Percentiles rank a stretch among this genome's conserved stretches.
These are phyloP conservation scores for Curvularia lunata DNA, from an alignment of 2,329 filamentous ascomycete genomes.

Conservation along the genomic window DNA sequence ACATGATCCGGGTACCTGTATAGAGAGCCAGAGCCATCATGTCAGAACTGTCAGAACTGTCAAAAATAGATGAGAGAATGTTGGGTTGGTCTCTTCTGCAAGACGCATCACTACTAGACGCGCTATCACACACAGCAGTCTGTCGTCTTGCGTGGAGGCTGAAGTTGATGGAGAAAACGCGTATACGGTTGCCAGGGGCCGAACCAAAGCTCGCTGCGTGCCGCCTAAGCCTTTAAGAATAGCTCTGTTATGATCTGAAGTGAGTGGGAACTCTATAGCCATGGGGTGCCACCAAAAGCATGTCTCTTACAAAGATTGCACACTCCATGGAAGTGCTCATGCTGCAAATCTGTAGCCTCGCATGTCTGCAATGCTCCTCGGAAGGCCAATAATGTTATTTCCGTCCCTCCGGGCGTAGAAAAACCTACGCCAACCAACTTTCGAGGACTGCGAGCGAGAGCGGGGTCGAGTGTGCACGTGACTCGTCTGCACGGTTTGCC, in stretches of 20 bases:
- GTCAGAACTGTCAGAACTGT: neutral
- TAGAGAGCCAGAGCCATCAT: neutral
- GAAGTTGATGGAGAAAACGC: neutral
- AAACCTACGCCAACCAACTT: neutral
- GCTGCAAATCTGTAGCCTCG: neutral
- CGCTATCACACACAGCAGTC: neutral
- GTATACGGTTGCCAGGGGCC: neutral
- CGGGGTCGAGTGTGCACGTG: constrained; percentile 23
- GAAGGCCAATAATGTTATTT: neutral
- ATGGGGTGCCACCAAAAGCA: neutral
- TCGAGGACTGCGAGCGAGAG: constrained; percentile 1
- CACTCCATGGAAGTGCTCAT: neutral
- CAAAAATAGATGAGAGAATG: neutral
- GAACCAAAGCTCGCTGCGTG: neutral
- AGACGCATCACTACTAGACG: neutral
- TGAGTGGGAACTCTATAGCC: neutral
- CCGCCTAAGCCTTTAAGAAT: neutral
- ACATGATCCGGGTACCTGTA: neutral
- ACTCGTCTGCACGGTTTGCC: constrained; percentile 3
- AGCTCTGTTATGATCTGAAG: neutral
- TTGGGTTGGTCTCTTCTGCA: neutral
- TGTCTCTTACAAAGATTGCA: neutral
- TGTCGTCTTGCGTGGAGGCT: neutral
- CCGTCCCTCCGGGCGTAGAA: neutral
- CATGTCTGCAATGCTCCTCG: neutral